Conservation (phyloP, 2,329 filamentous ascomycete genomes). For the Talaromyces rugulosus region DNA sequence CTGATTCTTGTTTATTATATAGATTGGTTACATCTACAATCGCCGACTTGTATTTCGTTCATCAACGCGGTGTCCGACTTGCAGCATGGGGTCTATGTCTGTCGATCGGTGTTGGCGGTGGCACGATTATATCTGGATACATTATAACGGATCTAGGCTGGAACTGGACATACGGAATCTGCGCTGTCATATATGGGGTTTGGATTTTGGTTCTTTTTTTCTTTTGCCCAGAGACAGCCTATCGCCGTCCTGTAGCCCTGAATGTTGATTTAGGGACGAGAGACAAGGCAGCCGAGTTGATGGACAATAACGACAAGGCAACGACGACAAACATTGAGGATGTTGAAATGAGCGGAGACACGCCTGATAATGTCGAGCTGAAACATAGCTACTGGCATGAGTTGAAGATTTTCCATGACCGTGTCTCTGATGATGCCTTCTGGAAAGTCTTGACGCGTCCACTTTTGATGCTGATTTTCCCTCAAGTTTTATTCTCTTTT, state of each 20-base stretch:
- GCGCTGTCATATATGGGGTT: conserved; percentile 36
- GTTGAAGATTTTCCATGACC: conserved; percentile 15
- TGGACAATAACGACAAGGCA: neutral
- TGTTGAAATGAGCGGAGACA: neutral
- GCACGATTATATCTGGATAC: conserved; percentile 24
- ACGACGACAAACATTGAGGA: neutral
- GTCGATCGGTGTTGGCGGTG: conserved; percentile 26
- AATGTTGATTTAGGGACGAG: neutral
- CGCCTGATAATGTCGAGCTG: neutral
- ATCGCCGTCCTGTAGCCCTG: conserved; percentile 3
- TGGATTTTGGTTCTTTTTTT: conserved; percentile 41
- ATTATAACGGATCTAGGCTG: conserved; percentile 42
- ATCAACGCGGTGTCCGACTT: conserved; percentile 33
- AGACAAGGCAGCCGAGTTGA: neutral
- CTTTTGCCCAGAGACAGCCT: conserved; percentile 43
- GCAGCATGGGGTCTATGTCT: conserved; percentile 47
- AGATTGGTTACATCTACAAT: conserved; percentile 19
- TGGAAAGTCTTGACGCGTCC: conserved; percentile 23
- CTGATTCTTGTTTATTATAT: neutral
- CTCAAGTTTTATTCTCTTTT: neutral
- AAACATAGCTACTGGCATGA: neutral
- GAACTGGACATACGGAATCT: conserved; percentile 48
- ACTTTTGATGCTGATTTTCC: conserved; percentile 26
- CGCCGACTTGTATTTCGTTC: conserved; percentile 47
- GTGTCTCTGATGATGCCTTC: neutral